Conservation (phyloP, 805 yeast genomes). For the Ogataea neopini region DNA sequence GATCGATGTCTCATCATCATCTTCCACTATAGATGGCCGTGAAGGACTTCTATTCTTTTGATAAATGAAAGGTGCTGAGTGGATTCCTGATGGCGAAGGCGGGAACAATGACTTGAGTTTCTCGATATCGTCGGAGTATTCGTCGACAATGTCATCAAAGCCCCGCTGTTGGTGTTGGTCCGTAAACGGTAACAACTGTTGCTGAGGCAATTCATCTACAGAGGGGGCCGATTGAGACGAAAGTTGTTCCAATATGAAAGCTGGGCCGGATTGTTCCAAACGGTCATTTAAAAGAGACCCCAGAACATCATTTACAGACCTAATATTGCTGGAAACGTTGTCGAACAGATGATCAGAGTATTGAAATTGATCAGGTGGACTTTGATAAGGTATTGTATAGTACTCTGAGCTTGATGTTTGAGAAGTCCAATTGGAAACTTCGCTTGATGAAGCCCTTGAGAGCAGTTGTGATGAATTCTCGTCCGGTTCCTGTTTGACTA, state of each 20-base stretch:
- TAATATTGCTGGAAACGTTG: constrained; percentile 6
- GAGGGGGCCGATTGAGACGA: not conserved
- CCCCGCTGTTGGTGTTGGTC: not conserved
- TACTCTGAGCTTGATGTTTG: not conserved
- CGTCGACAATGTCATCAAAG: constrained; percentile 25
- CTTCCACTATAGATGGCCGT: constrained; percentile 8
- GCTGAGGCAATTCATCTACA: not conserved
- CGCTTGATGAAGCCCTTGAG: not conserved
- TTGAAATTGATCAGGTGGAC: not conserved
- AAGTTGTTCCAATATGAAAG: constrained; percentile 11
- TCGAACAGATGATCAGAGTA: not conserved
- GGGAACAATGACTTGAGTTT: constrained; percentile 31
- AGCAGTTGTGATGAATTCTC: not conserved
- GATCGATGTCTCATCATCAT: constrained; percentile 10
- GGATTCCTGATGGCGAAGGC: not conserved
- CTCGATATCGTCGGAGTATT: constrained; percentile 41
- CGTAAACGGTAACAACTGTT: not conserved
- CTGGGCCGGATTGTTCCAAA: constrained; percentile 1
- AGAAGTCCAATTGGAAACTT: not conserved
- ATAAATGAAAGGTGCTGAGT: not conserved
- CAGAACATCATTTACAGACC: constrained; percentile 8
- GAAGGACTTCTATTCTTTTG: not conserved
- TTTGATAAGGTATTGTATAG: not conserved
- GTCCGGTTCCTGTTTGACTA: constrained; percentile 1
- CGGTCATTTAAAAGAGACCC: constrained; percentile 11